These are phyloP conservation scores for Leccinum insolens DNA, from an alignment of 1,284 basidiomycete species.

Conservation along the genomic window DNA sequence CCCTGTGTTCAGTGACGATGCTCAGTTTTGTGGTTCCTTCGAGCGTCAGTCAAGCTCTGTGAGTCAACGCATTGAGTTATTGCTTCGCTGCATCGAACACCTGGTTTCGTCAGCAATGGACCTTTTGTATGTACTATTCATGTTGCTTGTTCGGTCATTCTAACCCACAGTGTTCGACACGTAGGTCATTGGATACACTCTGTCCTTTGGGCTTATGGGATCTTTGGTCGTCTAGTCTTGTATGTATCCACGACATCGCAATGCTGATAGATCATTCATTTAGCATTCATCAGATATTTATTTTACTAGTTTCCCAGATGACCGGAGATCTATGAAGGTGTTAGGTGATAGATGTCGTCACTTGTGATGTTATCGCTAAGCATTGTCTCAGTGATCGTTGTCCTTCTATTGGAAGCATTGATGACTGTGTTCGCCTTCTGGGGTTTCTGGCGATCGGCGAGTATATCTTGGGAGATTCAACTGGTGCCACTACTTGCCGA, in stretches of 20 bases:
- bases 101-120: neutral
- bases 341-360: conserved; percentile 2
- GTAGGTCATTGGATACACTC: neutral
- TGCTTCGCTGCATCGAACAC: neutral
- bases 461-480: neutral
- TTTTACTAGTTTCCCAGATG: conserved; percentile 8
- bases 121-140: neutral
- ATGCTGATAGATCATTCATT: neutral
- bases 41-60: neutral
- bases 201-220: neutral
- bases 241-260: neutral
- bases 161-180: neutral
- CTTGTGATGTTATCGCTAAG: neutral
- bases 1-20: too few species aligned
- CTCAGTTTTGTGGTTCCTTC: too few species aligned
- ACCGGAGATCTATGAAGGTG: conserved; percentile 3
- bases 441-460: conserved; percentile 14
- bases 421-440: conserved; percentile 17
- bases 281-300: conserved; percentile 5
- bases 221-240: neutral
- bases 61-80: neutral
- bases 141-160: neutral
- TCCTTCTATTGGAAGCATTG: conserved; percentile 21
- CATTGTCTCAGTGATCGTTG: conserved; percentile 11
- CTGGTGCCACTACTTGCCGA: neutral